Conservation (phyloP, 352 stramenopile species). For the Peronospora destructor region DNA sequence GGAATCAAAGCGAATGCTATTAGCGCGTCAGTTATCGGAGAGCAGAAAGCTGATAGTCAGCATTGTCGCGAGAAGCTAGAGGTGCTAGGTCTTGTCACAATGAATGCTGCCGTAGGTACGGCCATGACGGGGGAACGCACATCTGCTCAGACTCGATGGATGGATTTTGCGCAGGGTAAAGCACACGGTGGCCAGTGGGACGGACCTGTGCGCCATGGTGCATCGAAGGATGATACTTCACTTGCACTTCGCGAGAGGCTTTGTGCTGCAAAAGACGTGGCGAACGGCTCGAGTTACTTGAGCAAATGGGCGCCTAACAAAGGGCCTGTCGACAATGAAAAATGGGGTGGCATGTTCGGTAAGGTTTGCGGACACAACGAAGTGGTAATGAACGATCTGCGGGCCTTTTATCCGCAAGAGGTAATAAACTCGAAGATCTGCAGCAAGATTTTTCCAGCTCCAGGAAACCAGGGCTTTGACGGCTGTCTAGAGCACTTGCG, state of each 20-base stretch:
- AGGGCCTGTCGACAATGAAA: constrained; percentile 50
- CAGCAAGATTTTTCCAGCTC: constrained; percentile 64
- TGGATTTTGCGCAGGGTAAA: constrained; percentile 51
- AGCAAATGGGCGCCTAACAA: constrained; percentile 67
- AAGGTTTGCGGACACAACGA: constrained; percentile 89
- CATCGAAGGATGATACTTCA: constrained; percentile 66
- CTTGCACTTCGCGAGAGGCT: constrained; percentile 42
- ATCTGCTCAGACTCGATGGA: constrained; percentile 77
- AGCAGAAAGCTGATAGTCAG: constrained; percentile 25
- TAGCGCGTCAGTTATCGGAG: background rate
- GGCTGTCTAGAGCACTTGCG: constrained; percentile 85
- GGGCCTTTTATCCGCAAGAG: constrained; percentile 82
- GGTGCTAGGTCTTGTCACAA: constrained; percentile 47
- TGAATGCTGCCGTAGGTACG: constrained; percentile 51
- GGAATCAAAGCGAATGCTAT: constrained; percentile 3
- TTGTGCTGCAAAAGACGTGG: constrained; percentile 18
- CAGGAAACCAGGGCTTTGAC: constrained; percentile 85
- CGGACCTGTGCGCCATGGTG: constrained; percentile 60
- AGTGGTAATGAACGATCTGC: constrained; percentile 79
- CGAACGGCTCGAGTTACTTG: constrained; percentile 21
- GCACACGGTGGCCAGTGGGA: constrained; percentile 56
- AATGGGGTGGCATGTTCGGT: constrained; percentile 78
- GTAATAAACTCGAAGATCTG: constrained; percentile 87
- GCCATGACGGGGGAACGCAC: constrained; percentile 49
- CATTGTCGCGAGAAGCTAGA: constrained; percentile 58